These are phyloP conservation scores for Quercus suber DNA, from an alignment of 306 rosid species.

Conservation along the genomic window DNA sequence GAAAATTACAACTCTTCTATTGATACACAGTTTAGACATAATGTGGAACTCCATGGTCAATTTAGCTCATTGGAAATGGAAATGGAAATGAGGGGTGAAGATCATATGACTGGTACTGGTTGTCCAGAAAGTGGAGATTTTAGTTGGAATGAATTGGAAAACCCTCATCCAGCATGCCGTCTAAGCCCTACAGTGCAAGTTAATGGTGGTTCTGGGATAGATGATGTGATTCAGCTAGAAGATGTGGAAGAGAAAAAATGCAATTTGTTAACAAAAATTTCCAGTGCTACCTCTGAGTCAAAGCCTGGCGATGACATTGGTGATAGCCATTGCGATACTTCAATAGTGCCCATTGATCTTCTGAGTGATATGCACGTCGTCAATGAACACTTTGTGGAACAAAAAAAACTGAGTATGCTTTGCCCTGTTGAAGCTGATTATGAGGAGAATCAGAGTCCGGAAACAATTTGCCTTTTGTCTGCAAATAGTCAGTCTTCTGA, in stretches of 20 bases:
- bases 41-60: constrained; percentile 3
- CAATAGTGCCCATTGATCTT: neutral
- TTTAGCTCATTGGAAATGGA: constrained; percentile 12
- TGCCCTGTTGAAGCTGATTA: neutral
- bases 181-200: constrained; percentile 10
- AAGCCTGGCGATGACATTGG: constrained; percentile 8
- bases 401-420: neutral
- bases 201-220: neutral
- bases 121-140: constrained; percentile 3
- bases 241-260: constrained; percentile 5
- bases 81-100: constrained; percentile 23
- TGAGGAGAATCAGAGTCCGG: neutral
- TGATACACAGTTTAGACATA: constrained; percentile 15
- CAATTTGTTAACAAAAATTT: constrained; percentile 9
- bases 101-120: constrained; percentile 6
- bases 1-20: constrained; percentile 3
- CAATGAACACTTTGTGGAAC: neutral
- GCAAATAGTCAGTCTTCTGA: constrained; percentile 6
- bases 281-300: neutral
- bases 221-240: neutral
- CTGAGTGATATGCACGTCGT: neutral
- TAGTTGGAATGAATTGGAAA: constrained; percentile 1
- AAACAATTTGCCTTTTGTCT: neutral
- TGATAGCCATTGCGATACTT: neutral
- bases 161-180: neutral